A percentile compares a stretch with the other conserved stretches of the same genome.
phyloP scores from a whole-genome alignment of 1,284 basidiomycete genomes.

The Microbotryum lychnidis-dioicae region DNA sequence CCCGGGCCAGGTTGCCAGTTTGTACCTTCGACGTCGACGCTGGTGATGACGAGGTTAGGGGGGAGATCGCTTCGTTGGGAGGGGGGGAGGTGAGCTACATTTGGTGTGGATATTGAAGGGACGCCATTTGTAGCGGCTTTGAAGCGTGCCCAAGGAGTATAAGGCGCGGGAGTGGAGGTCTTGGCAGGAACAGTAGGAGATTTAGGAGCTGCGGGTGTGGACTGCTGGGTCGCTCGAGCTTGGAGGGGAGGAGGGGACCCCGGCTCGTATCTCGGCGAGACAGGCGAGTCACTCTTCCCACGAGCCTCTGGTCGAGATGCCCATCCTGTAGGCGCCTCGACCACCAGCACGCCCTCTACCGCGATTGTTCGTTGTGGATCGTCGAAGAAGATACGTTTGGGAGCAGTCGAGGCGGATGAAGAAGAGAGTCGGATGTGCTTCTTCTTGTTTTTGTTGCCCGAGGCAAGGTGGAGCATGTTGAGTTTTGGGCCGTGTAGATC shows the following conservation, averaged over 20 bases:
- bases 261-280: too few species aligned
- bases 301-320: too few species aligned
- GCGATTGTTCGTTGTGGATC: too few species aligned
- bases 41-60: constrained; percentile 23
- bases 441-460: constrained; percentile 10
- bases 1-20: constrained; percentile 22
- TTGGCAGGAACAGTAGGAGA: background rate
- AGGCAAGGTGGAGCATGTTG: constrained; percentile 2
- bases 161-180: background rate
- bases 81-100: background rate
- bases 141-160: too few species aligned
- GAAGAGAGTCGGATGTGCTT: background rate
- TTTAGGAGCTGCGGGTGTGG: background rate
- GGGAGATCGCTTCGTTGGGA: constrained; percentile 23
- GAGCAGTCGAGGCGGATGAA: too few species aligned
- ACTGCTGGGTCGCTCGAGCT: background rate
- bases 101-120: too few species aligned
- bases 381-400: too few species aligned
- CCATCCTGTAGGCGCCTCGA: too few species aligned
- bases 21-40: constrained; percentile 26
- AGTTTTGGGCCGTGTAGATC: background rate
- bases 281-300: too few species aligned
- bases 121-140: too few species aligned
- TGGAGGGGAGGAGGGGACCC: background rate
- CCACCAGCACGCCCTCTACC: too few species aligned